phyloP scores from a whole-genome alignment of 106 monocot genomes.

The Dactylorhiza incarnata region DNA sequence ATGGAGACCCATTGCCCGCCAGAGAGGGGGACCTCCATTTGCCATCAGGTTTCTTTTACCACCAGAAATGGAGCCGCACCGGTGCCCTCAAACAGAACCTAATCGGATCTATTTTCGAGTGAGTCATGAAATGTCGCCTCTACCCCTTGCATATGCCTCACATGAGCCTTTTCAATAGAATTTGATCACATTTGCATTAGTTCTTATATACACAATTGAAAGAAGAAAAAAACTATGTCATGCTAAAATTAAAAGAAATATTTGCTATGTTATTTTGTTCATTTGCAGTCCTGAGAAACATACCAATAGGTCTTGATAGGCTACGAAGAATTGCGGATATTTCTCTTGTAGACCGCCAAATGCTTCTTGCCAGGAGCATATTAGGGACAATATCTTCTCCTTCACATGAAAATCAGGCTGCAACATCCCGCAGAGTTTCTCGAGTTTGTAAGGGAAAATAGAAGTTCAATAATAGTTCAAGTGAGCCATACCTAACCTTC shows the following conservation, averaged over 20 bases:
- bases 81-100: too few relatives aligned
- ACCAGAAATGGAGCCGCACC: too few relatives aligned
- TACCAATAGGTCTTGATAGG: constrained; percentile 64
- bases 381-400: constrained; percentile 53
- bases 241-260: not conserved
- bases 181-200: too few relatives aligned
- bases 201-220: too few relatives aligned
- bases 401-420: constrained; percentile 66
- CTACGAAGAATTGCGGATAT: constrained; percentile 44
- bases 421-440: not conserved
- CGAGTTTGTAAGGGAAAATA: not conserved
- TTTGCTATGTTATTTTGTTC: not conserved
- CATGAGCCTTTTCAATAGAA: too few relatives aligned
- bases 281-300: not conserved
- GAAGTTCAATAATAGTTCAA: not conserved
- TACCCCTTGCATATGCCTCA: too few relatives aligned
- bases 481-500: constrained; percentile 39
- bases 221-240: not conserved
- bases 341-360: constrained; percentile 51
- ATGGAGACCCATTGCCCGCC: too few relatives aligned
- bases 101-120: too few relatives aligned
- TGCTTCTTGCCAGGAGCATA: constrained; percentile 60
- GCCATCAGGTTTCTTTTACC: too few relatives aligned
- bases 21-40: too few relatives aligned
- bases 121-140: too few relatives aligned